These are phyloP conservation scores for Gnomoniopsis smithogilvyi DNA, from an alignment of 2,329 filamentous ascomycete genomes.

Conservation along the genomic window DNA sequence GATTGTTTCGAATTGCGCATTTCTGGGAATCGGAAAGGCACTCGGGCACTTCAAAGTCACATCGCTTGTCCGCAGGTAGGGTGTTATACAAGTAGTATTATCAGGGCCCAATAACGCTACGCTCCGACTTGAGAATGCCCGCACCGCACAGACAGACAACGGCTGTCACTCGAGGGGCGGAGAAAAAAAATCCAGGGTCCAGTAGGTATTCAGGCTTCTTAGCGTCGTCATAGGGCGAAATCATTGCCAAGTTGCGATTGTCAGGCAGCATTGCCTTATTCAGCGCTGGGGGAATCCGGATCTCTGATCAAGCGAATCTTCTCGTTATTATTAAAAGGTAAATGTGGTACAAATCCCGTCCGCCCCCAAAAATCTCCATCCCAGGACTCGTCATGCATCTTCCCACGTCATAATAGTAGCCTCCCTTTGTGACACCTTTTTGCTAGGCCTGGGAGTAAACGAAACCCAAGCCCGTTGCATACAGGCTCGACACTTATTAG, in stretches of 20 bases:
- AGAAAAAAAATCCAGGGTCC: not conserved
- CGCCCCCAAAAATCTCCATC: not conserved
- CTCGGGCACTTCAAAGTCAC: no score
- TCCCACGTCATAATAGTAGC: not conserved
- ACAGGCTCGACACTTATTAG: not conserved
- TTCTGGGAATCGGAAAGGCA: no score
- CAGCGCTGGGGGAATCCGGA: not conserved
- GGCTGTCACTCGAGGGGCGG: no score
- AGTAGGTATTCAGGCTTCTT: not conserved
- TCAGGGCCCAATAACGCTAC: no score
- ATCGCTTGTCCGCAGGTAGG: no score
- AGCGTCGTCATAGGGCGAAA: not conserved
- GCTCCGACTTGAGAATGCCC: no score
- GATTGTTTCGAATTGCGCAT: no score
- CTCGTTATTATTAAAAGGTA: not conserved
- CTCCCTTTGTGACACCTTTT: not conserved
- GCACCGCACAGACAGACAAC: no score
- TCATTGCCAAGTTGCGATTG: conserved; percentile 1
- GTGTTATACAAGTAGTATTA: no score
- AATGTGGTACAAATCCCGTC: not conserved
- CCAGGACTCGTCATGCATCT: not conserved
- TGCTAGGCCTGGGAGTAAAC: conserved; percentile 1
- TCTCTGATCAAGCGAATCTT: not conserved
- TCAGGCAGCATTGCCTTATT: conserved; percentile 18
- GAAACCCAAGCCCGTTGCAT: not conserved